Evolutionary conservation across 1,284 basidiomycete species (phyloP).

Genomic region (Wolfiporia cocos): DNA sequence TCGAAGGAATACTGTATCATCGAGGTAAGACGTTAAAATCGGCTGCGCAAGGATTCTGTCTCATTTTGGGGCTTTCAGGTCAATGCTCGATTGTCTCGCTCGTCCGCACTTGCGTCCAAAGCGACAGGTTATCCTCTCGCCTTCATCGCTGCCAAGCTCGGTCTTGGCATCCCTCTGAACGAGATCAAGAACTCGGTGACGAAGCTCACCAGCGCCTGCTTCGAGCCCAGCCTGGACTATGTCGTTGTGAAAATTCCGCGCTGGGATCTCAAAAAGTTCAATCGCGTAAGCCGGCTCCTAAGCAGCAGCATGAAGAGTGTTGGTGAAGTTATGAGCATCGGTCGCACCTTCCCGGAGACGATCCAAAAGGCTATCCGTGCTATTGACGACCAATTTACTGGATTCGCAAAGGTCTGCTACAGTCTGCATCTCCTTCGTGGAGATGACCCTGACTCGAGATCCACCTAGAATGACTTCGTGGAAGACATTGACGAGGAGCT

Average conservation of each 20-base stretch:
- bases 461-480: slow-evolving; percentile 69
- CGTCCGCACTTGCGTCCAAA: slow-evolving; percentile 96
- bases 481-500: slow-evolving; percentile 86
- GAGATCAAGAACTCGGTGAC: slow-evolving; percentile 98
- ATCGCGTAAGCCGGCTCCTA: slow-evolving; percentile 79
- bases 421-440: not conserved
- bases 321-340: slow-evolving; percentile 99
- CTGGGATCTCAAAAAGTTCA: slow-evolving; percentile 99
- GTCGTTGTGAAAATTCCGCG: slow-evolving; percentile 98
- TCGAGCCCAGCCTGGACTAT: slow-evolving; percentile 97
- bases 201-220: slow-evolving; percentile 94
- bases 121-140: slow-evolving; percentile 98
- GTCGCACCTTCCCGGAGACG: slow-evolving; percentile 96
- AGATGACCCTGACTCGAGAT: not conserved
- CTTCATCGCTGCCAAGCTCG: slow-evolving; percentile 97
- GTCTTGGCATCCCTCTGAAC: slow-evolving; percentile 94
- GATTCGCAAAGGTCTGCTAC: slow-evolving; percentile 75
- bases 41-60: not conserved
- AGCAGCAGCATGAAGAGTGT: slow-evolving; percentile 99
- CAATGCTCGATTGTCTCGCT: slow-evolving; percentile 98
- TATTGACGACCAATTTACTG: slow-evolving; percentile 92
- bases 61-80: slow-evolving; percentile 45
- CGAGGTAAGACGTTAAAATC: slow-evolving; percentile 49
- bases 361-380: slow-evolving; percentile 97
- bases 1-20: slow-evolving; percentile 99